These are phyloP conservation scores for Micractinium conductrix DNA, from an alignment of 139 green algal species.

Conservation along the genomic window DNA sequence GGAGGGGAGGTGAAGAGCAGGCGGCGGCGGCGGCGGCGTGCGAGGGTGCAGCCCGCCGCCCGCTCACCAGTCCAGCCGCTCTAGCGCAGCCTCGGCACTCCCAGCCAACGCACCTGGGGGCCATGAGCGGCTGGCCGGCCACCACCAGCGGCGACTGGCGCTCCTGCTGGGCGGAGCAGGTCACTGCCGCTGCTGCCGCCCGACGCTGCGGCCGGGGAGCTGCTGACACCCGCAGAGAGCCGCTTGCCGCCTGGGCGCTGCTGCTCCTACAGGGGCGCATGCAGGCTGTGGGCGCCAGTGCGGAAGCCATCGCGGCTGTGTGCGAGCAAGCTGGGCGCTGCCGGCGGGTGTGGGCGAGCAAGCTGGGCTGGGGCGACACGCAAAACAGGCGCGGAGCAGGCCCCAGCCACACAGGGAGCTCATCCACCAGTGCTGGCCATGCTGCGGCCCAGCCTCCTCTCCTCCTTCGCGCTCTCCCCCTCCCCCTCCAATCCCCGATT, in stretches of 20 bases:
- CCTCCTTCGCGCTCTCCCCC: too few species aligned
- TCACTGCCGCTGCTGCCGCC: slow-evolving; percentile 30
- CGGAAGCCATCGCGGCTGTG: background rate
- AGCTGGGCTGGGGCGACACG: too few species aligned
- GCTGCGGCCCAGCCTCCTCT: too few species aligned
- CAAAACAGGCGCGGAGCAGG: too few species aligned
- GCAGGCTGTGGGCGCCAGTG: background rate
- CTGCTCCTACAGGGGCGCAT: background rate
- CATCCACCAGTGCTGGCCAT: too few species aligned
- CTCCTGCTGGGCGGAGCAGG: slow-evolving; percentile 21
- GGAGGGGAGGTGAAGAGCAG: background rate
- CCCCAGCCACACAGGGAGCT: too few species aligned
- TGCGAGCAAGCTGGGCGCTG: too few species aligned
- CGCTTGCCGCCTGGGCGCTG: background rate
- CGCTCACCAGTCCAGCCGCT: background rate
- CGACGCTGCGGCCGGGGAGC: background rate
- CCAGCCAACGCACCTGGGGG: slow-evolving; percentile 31
- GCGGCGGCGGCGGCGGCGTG: background rate
- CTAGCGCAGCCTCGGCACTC: background rate
- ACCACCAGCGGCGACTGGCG: slow-evolving; percentile 22
- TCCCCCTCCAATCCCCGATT: too few species aligned
- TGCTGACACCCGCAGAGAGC: background rate
- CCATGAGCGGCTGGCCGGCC: slow-evolving; percentile 48
- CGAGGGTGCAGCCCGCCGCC: background rate
- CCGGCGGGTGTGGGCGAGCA: too few species aligned